These are phyloP conservation scores for Verticillium albo-atrum DNA, from an alignment of 2,329 filamentous ascomycete species.

Conservation along the genomic window DNA sequence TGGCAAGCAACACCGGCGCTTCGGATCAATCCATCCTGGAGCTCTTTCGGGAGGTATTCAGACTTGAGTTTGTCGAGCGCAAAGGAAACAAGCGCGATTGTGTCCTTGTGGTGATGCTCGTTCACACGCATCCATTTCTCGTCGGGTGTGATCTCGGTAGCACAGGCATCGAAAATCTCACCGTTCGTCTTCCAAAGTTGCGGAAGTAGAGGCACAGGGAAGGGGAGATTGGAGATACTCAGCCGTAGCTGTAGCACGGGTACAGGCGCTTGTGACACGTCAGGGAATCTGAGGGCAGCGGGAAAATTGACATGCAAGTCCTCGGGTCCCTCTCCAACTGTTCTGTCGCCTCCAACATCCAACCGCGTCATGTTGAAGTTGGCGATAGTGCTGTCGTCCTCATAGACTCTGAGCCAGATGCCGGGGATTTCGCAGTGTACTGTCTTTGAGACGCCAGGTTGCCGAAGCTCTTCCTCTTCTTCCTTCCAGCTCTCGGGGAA, in stretches of 20 bases:
- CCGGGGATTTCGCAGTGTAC: neutral
- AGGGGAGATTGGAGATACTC: neutral
- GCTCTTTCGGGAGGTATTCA: neutral
- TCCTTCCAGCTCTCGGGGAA: neutral
- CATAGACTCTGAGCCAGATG: neutral
- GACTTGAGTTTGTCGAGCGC: neutral
- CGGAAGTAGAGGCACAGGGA: conserved; percentile 1
- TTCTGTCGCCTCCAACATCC: neutral
- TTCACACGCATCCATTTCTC: conserved; percentile 1
- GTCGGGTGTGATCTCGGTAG: neutral
- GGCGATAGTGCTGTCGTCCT: neutral
- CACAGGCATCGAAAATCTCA: neutral
- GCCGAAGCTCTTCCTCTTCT: neutral
- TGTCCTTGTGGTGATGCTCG: conserved; percentile 3
- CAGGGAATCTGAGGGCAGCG: neutral
- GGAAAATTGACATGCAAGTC: neutral
- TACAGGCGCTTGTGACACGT: neutral
- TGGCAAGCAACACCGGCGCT: neutral
- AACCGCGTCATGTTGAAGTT: neutral
- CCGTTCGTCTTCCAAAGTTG: neutral
- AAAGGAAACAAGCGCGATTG: conserved; percentile 2
- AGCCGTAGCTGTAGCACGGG: neutral
- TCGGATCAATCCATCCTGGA: neutral
- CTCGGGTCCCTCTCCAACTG: neutral
- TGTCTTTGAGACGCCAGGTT: neutral